Evolutionary conservation across 257 asterid genomes (phyloP).

Genomic region (Striga asiatica): DNA sequence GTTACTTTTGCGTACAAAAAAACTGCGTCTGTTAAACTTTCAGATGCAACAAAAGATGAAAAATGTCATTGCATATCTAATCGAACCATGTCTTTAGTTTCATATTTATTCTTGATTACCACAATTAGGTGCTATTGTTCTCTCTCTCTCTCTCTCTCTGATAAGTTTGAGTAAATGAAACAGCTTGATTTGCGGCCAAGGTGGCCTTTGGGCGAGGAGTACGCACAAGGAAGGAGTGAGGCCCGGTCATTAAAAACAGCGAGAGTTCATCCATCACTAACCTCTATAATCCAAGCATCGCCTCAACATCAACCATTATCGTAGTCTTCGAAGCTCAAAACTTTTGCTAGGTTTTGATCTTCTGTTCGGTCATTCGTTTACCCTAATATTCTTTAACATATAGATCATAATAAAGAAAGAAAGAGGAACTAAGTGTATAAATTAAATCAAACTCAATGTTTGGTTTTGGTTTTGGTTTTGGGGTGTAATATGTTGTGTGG

Average conservation of each 20-base stretch:
- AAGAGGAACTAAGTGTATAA: too few relatives aligned
- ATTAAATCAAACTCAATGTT: too few relatives aligned
- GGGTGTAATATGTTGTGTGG: too few relatives aligned
- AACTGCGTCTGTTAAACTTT: too few relatives aligned
- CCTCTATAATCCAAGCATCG: slow-evolving; percentile 75
- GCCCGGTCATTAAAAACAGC: slow-evolving; percentile 81
- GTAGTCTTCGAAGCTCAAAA: slow-evolving; percentile 8
- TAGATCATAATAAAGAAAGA: too few relatives aligned
- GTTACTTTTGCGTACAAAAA: too few relatives aligned
- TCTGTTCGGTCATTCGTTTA: neutral
- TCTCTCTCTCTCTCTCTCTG: neutral
- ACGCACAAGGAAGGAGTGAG: slow-evolving; percentile 78
- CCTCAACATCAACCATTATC: slow-evolving; percentile 19
- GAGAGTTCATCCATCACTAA: slow-evolving; percentile 85
- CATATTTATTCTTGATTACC: neutral
- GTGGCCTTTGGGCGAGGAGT: slow-evolving; percentile 95
- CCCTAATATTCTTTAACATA: neutral
- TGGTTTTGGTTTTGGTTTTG: too few relatives aligned
- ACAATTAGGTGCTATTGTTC: neutral
- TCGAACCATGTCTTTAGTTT: neutral
- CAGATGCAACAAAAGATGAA: neutral
- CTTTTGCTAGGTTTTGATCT: neutral
- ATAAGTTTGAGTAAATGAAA: slow-evolving; percentile 12
- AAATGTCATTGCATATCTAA: neutral
- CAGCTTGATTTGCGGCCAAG: slow-evolving; percentile 94